These are phyloP conservation scores for Cyclostephanos tholiformis DNA, from an alignment of 108 stramenopile species.

Conservation along the genomic window DNA sequence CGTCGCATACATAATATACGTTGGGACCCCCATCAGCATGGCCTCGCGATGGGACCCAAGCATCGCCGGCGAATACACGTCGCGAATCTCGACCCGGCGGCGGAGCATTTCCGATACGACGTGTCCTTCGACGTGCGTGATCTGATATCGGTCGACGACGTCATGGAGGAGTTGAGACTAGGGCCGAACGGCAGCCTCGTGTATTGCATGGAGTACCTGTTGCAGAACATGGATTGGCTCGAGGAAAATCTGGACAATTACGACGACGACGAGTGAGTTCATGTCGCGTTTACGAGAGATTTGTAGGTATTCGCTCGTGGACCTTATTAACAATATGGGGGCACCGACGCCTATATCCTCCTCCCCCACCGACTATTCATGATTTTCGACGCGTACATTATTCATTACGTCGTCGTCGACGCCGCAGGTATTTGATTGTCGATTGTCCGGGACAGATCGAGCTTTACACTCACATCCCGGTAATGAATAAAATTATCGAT, in stretches of 20 bases:
- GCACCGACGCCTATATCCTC: no score
- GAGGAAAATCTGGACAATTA: slow-evolving; percentile 80
- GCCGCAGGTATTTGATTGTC: slow-evolving; percentile 78
- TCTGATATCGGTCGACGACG: slow-evolving; percentile 95
- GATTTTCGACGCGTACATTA: no score
- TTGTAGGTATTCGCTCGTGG: no score
- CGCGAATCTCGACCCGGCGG: slow-evolving; percentile 97
- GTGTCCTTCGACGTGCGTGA: slow-evolving; percentile 90
- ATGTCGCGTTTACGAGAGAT: no score
- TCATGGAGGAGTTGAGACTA: slow-evolving; percentile 95
- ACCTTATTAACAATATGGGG: no score
- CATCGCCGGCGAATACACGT: slow-evolving; percentile 76
- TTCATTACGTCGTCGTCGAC: no score
- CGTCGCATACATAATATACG: not conserved
- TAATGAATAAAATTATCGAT: slow-evolving; percentile 90
- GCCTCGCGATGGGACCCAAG: slow-evolving; percentile 59
- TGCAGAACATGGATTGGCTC: slow-evolving; percentile 97
- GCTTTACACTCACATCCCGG: slow-evolving; percentile 95
- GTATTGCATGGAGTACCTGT: slow-evolving; percentile 98
- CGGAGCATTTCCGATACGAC: slow-evolving; percentile 92
- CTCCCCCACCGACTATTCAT: no score
- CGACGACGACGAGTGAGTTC: slow-evolving; percentile 86
- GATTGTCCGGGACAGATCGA: slow-evolving; percentile 99
- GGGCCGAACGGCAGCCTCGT: slow-evolving; percentile 98
- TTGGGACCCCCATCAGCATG: slow-evolving; percentile 58